Evolutionary conservation across 1,139 yeast genomes (phyloP).

Genomic region (Geotrichum phurueaensis): DNA sequence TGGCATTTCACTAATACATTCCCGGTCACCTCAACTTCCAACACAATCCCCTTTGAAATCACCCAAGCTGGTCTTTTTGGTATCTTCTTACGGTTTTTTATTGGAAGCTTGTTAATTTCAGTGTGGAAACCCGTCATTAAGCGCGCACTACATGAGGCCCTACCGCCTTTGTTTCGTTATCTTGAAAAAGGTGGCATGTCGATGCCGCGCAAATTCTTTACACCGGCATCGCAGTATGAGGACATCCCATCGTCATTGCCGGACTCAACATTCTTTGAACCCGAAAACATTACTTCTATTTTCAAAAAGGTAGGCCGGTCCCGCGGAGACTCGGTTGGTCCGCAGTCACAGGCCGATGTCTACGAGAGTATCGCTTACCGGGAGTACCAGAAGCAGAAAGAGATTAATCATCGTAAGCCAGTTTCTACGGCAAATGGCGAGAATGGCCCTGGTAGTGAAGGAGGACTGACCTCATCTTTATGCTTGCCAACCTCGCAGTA

Average conservation of each 20-base stretch:
- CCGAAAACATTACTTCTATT: conserved; percentile 31
- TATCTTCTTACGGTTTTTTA: conserved; percentile 39
- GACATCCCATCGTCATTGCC: conserved; percentile 34
- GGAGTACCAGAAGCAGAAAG: conserved; percentile 28
- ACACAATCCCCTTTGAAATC: conserved; percentile 12
- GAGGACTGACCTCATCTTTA: conserved; percentile 2
- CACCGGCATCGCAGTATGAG: conserved; percentile 37
- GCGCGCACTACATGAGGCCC: conserved; percentile 47
- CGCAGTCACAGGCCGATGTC: conserved; percentile 41
- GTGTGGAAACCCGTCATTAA: conserved; percentile 67
- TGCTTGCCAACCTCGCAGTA: neutral
- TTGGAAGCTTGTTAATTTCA: conserved; percentile 58
- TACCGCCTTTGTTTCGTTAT: conserved; percentile 39
- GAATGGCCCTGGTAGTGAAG: conserved; percentile 25
- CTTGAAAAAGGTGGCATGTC: conserved; percentile 35
- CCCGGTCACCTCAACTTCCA: neutral
- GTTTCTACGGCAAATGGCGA: conserved; percentile 7
- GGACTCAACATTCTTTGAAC: conserved; percentile 33
- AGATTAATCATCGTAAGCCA: conserved; percentile 13
- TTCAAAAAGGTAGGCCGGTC: conserved; percentile 29
- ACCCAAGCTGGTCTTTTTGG: conserved; percentile 7
- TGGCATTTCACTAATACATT: conserved; percentile 36
- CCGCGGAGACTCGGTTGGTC: conserved; percentile 40
- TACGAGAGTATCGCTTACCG: conserved; percentile 39
- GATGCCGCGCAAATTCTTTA: conserved; percentile 38